These are phyloP conservation scores for Stagonosporopsis chrysanthemi DNA, from an alignment of 2,329 filamentous ascomycete species.

Conservation along the genomic window DNA sequence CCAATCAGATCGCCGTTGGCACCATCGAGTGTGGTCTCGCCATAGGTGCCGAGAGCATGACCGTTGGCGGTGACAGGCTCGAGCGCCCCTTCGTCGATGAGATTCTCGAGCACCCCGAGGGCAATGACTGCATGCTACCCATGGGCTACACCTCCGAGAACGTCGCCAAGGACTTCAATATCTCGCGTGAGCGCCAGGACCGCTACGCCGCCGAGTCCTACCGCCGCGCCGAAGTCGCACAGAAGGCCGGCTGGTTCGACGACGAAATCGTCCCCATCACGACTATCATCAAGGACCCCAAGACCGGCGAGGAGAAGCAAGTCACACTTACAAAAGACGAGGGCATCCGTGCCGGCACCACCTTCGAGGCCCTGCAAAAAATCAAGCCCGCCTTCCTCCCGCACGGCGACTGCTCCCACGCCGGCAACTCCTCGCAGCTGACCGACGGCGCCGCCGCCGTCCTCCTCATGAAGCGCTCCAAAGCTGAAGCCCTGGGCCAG, in stretches of 20 bases:
- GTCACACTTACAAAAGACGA: constrained; percentile 87
- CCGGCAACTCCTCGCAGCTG: constrained; percentile 92
- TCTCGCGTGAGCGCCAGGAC: constrained; percentile 82
- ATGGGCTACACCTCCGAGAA: constrained; percentile 99
- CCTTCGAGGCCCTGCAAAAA: constrained; percentile 80
- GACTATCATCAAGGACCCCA: constrained; percentile 81
- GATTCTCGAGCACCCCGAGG: constrained; percentile 77
- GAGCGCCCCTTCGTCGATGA: constrained; percentile 78
- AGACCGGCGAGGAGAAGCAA: constrained; percentile 78
- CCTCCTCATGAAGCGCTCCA: constrained; percentile 92
- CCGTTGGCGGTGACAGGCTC: constrained; percentile 72
- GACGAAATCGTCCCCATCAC: constrained; percentile 93
- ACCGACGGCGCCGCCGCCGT: constrained; percentile 93
- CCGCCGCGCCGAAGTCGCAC: constrained; percentile 83
- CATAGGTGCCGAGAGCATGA: constrained; percentile 90
- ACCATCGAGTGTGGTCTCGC: constrained; percentile 88
- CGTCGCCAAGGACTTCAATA: constrained; percentile 87
- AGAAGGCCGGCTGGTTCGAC: constrained; percentile 89
- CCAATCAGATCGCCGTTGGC: constrained; percentile 80
- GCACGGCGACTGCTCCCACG: constrained; percentile 85
- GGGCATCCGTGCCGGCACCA: constrained; percentile 89
- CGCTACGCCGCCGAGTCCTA: constrained; percentile 87
- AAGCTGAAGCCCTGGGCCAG: constrained; percentile 83
- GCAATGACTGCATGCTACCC: constrained; percentile 85
- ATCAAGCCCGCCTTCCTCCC: constrained; percentile 89